Evolutionary conservation across 495 filamentous ascomycete genomes (phyloP), one percentile per base, ranked within the genome.

Genomic region (Evansstolkia leycettana): DNA sequence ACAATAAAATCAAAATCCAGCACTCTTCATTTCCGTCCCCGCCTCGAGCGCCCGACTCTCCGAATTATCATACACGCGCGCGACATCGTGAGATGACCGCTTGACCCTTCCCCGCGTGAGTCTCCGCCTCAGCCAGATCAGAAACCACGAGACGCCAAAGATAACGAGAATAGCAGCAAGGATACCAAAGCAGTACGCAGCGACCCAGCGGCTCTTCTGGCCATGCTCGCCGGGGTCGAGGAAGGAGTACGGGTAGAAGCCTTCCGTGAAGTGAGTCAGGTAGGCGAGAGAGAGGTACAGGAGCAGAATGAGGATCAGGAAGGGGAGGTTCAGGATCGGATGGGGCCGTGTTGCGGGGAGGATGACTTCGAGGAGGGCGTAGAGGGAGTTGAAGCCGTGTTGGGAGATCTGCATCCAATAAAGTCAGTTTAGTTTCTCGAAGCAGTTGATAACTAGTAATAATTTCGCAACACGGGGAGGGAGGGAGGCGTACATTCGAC

Each of bases 181-280:
- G 36, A 92, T 83, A 1, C 72, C 50, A 48, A 70, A 57, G 49
- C 70, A 58, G 54, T 76, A 55, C 36, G 58, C 52, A 33, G 65
- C 45, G 43, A 75, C 61, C 9, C 40, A 29, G 20, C 57, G 50
- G 48, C 62, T 52, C 47, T 64, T 45, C 54, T 69, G 56, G 24
- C 56, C 46, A 45, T 62, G 37, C 50, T 57, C 52, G 35, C 57
- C 45, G 0, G 71, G 67, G 51, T 92, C 64, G 0, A 90, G 62
- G 62, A 92, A 92, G 31, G 43, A 41, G 52, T 92, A 92, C 0
- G 79, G 65, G 50, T 84, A 93, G 46, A 80, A 87, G 1, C 71
- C 72, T 47, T 82, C 58, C 0, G 75, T 77, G 0, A 73, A 70
- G 36, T 70, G 50, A 9, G 79, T 87, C 19, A 93, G 42, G 50